phyloP scores from a whole-genome alignment of 768 basidiomycete species.

The Suillus plorans region DNA sequence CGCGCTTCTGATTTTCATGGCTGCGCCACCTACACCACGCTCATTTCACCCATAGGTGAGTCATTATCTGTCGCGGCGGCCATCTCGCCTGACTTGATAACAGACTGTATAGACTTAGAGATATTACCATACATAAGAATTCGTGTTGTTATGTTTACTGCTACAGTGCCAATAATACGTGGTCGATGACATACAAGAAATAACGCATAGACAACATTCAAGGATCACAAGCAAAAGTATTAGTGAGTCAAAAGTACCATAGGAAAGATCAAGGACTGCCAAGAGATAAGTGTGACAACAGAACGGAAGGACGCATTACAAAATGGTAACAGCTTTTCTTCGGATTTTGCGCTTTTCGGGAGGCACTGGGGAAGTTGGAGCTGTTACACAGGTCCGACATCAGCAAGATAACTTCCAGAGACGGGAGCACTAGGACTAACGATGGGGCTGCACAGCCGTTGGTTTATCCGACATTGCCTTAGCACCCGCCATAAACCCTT shows the following conservation, averaged over 20 bases:
- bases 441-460: constrained; percentile 1
- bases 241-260: constrained; percentile 7
- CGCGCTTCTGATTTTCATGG: constrained; percentile 50
- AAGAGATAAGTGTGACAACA: background rate
- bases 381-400: background rate
- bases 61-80: constrained; percentile 18
- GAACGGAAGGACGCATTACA: constrained; percentile 13
- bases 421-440: constrained; percentile 6
- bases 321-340: constrained; percentile 26
- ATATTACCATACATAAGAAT: constrained; percentile 6
- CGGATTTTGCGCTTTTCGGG: constrained; percentile 29
- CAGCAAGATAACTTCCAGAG: background rate
- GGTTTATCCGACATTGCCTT: constrained; percentile 5
- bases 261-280: background rate
- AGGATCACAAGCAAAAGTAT: background rate
- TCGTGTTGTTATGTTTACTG: constrained; percentile 5
- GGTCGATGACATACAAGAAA: background rate
- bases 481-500: constrained; percentile 22
- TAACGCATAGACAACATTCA: constrained; percentile 2
- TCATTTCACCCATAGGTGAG: constrained; percentile 15
- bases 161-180: constrained; percentile 6
- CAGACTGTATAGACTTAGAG: constrained; percentile 11
- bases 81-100: constrained; percentile 11
- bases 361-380: constrained; percentile 7
- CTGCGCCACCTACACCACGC: background rate